phyloP scores from a whole-genome alignment of 2,329 filamentous ascomycete species.

The Zymoseptoria tritici region DNA sequence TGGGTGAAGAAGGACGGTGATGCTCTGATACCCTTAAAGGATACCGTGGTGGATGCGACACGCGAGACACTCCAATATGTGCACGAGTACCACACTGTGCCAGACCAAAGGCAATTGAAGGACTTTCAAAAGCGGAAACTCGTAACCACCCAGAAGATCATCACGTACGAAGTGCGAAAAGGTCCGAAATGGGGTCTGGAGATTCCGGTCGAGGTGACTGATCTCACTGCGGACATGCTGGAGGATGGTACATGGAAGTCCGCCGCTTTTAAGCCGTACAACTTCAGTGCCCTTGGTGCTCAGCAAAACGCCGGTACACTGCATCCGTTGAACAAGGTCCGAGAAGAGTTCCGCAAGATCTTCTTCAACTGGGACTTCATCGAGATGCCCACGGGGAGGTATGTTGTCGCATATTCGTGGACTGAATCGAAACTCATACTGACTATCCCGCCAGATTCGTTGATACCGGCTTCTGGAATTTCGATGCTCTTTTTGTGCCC shows the following conservation, averaged over 20 bases:
- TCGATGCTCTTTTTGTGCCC: constrained; percentile 91
- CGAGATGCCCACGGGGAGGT: constrained; percentile 90
- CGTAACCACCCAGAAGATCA: constrained; percentile 72
- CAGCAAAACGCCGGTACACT: constrained; percentile 46
- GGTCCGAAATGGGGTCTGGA: constrained; percentile 82
- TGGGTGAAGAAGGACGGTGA: constrained; percentile 59
- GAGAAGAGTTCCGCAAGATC: constrained; percentile 90
- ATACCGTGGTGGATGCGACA: constrained; percentile 74
- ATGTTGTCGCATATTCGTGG: constrained; percentile 10
- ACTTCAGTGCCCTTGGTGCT: constrained; percentile 64
- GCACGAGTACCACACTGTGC: constrained; percentile 58
- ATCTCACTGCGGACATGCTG: constrained; percentile 90
- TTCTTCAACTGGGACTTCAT: constrained; percentile 99
- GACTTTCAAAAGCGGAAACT: constrained; percentile 93
- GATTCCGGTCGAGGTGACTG: constrained; percentile 87
- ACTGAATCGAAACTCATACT: constrained; percentile 36
- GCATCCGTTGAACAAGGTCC: constrained; percentile 76
- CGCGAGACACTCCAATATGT: constrained; percentile 68
- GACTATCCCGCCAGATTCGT: constrained; percentile 54
- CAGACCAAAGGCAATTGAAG: constrained; percentile 66
- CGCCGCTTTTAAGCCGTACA: constrained; percentile 77
- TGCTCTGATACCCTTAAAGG: constrained; percentile 49
- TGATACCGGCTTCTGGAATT: constrained; percentile 98
- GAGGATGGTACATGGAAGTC: constrained; percentile 84
- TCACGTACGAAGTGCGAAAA: constrained; percentile 76